Evolutionary conservation across 192 early-diverging fungal species (phyloP), one percentile per base, ranked within the genome.

Genomic region (Lobosporangium transversale): DNA sequence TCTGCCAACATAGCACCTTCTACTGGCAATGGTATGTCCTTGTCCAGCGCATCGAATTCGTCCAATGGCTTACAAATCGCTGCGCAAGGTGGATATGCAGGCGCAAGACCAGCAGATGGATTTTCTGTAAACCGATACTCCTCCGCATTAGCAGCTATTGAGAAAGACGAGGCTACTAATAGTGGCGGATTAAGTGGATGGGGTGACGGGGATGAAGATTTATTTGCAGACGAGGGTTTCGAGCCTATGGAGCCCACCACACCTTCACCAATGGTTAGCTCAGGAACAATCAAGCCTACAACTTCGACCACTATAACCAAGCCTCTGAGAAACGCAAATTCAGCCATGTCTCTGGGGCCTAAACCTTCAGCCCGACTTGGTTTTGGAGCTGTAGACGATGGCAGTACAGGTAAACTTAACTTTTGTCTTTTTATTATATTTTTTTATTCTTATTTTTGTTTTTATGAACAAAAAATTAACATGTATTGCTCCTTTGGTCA

Each of bases 121-220:
- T 51, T 58, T 26, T 62, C 79, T 29, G 63, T 75, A 23, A 66
- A 70, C 31, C n/a, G 68, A 57, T 73, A 66, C 26, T 71, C 64
- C 32, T 58, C 70, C 35, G 74, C 74, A 11, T 58, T 81, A 58
- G 80, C 67, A 11, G 61, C 68, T 15, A 67, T 76, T 0, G 74
- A 79, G 53, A 58, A 52, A 35, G 66, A 66, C 30, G 61, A 73
- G 17, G 54, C 18, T 17, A 49, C 63, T 53, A 55, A 42, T 1
- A 54, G 52, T 30, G 61, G 53, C 21, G 32, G 66, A 33, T 61
- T 62, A 40, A 27, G 58, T 29, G 56, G 45, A n/a, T 76, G 82
- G 73, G 70, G 70, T 11, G 60, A 81, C 21, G 60, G 66, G 12
- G 70, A 82, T 26, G 83, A 84, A 30, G 76, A 68, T 20, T 69